Evolutionary conservation across 2,329 filamentous ascomycete species (phyloP).

Genomic region (Alternaria gansuensis): DNA sequence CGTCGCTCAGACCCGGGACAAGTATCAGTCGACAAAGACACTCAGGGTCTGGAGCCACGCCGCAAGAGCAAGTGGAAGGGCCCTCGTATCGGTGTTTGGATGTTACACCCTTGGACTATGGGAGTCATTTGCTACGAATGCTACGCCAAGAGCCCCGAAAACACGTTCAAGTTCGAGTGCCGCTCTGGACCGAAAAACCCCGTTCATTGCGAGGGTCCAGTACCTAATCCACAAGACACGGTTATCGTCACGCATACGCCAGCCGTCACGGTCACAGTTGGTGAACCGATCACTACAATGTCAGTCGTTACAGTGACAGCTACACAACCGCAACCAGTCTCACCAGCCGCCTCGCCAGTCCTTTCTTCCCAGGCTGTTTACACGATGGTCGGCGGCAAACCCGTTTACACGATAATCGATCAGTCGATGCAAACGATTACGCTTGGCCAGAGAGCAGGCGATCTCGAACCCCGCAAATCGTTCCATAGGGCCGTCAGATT

Average conservation of each 20-base stretch:
- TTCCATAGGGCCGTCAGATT: conserved; percentile 32
- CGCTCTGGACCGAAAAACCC: conserved; percentile 14
- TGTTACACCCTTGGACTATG: conserved; percentile 39
- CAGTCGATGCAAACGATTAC: neutral
- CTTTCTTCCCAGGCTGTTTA: neutral
- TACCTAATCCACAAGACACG: conserved; percentile 5
- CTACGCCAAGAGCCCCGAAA: conserved; percentile 25
- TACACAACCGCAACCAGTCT: neutral
- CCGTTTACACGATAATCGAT: neutral
- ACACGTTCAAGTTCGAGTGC: conserved; percentile 32
- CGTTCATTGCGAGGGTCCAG: conserved; percentile 17
- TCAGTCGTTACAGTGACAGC: conserved; percentile 7
- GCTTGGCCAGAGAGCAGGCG: neutral
- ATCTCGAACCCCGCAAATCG: conserved; percentile 24
- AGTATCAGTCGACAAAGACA: neutral
- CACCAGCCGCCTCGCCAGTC: neutral
- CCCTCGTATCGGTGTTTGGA: conserved; percentile 31
- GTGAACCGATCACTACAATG: neutral
- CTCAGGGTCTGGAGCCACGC: conserved; percentile 15
- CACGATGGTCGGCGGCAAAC: conserved; percentile 4
- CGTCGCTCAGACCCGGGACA: neutral
- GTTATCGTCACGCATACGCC: conserved; percentile 13
- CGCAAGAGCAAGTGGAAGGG: conserved; percentile 10
- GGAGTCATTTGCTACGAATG: conserved; percentile 38
- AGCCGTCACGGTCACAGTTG: conserved; percentile 4